phyloP scores from a whole-genome alignment of 139 green algal species.

The Chlamydomonas asymmetrica region DNA sequence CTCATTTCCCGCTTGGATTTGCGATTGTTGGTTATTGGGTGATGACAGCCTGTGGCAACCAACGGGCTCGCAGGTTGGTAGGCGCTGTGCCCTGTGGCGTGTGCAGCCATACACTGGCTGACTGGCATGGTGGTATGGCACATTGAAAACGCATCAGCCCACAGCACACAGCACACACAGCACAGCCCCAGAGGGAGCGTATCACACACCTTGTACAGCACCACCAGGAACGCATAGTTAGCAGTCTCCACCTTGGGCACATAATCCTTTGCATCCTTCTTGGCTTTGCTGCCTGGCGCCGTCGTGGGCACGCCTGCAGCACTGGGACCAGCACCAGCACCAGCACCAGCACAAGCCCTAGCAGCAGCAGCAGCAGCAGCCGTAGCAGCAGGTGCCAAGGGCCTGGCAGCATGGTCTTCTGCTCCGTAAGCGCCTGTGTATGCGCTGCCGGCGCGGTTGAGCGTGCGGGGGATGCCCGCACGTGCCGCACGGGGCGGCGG shows the following conservation, averaged over 20 bases:
- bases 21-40: too few relatives aligned
- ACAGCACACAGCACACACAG: too few relatives aligned
- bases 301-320: background rate
- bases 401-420: background rate
- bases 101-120: too few relatives aligned
- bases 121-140: too few relatives aligned
- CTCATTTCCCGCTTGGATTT: too few relatives aligned
- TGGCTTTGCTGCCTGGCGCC: background rate
- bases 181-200: too few relatives aligned
- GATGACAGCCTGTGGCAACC: too few relatives aligned
- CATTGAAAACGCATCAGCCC: too few relatives aligned
- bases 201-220: conserved; percentile 48
- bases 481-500: too few relatives aligned
- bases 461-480: too few relatives aligned
- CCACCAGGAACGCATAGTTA: conserved; percentile 76
- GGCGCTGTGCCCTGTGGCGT: too few relatives aligned
- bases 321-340: background rate
- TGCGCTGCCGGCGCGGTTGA: background rate
- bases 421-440: background rate
- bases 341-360: background rate
- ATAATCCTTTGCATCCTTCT: conserved; percentile 54
- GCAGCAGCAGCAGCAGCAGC: background rate
- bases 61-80: too few relatives aligned
- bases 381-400: background rate
- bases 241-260: conserved; percentile 56